A percentile compares a stretch with the other conserved stretches of the same genome.
Conservation (phyloP, 306 rosid genomes). For the Betula pendula region DNA sequence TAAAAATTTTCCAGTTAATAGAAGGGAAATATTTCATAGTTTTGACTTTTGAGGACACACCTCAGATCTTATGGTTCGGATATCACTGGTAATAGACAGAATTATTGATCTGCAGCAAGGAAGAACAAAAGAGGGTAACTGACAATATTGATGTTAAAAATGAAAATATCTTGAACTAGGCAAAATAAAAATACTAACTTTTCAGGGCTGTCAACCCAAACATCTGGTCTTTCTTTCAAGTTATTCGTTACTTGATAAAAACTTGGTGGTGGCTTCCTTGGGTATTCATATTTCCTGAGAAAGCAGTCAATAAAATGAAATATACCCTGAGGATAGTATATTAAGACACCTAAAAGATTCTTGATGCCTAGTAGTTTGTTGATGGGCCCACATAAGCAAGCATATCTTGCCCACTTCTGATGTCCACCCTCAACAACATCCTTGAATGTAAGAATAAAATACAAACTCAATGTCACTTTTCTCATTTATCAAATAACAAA, state of each 20-base stretch:
- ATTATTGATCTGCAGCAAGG: conserved; percentile 52
- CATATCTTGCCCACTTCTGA: conserved; percentile 2
- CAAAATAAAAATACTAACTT: conserved; percentile 50
- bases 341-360: conserved; percentile 5
- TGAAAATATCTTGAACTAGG: conserved; percentile 12
- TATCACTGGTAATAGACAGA: conserved; percentile 85
- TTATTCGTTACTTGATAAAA: conserved; percentile 88
- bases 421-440: neutral
- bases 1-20: too few species aligned
- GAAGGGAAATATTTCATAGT: conserved; percentile 12
- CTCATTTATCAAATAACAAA: conserved; percentile 17
- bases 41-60: conserved; percentile 46
- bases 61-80: conserved; percentile 88
- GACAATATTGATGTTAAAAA: conserved; percentile 6
- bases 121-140: neutral
- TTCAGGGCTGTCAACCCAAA: conserved; percentile 96
- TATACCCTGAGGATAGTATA: conserved; percentile 11
- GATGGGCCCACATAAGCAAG: neutral
- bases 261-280: conserved; percentile 75
- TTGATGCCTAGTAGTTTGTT: neutral
- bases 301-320: conserved; percentile 19
- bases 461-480: neutral
- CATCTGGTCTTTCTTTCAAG: conserved; percentile 97
- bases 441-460: conserved; percentile 17
- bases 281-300: conserved; percentile 80